These are phyloP conservation scores for Serendipita sp. DNA, from an alignment of 768 basidiomycete species.

Conservation along the genomic window DNA sequence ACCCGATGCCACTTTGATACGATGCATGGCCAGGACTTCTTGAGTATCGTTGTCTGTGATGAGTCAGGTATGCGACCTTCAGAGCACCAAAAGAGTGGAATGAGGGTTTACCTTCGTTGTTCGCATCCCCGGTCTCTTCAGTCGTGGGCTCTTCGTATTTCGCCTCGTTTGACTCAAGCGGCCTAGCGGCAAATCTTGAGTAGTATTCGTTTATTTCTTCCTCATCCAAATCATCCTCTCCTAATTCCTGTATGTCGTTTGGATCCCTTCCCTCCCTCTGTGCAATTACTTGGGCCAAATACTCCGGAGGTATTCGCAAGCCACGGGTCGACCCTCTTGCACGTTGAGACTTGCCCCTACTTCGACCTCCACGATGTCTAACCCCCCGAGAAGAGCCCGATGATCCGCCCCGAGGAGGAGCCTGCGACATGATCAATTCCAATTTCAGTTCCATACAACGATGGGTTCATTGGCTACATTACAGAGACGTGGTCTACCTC, in stretches of 20 bases:
- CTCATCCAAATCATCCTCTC: constrained; percentile 1
- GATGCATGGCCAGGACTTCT: not conserved
- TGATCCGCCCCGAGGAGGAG: not conserved
- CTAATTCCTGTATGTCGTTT: not conserved
- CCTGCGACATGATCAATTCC: not conserved
- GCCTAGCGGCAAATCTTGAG: not conserved
- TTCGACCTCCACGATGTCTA: not conserved
- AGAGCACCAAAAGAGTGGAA: not conserved
- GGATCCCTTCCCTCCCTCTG: not conserved
- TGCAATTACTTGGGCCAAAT: not conserved
- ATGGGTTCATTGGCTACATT: not conserved
- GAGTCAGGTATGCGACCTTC: not conserved
- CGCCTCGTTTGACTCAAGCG: constrained; percentile 51
- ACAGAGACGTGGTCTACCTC: not conserved
- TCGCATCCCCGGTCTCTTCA: constrained; percentile 19
- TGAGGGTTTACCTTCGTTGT: not conserved
- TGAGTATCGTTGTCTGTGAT: not conserved
- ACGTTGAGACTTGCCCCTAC: not conserved
- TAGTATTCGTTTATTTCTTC: not conserved
- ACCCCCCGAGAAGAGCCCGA: not conserved
- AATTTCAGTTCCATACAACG: not conserved
- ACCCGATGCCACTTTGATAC: not conserved
- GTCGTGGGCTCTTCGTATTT: constrained; percentile 29
- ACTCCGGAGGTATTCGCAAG: not conserved
- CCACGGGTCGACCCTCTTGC: not conserved